phyloP scores from a whole-genome alignment of 1,284 basidiomycete species.

The Ceratobasidium sp. region DNA sequence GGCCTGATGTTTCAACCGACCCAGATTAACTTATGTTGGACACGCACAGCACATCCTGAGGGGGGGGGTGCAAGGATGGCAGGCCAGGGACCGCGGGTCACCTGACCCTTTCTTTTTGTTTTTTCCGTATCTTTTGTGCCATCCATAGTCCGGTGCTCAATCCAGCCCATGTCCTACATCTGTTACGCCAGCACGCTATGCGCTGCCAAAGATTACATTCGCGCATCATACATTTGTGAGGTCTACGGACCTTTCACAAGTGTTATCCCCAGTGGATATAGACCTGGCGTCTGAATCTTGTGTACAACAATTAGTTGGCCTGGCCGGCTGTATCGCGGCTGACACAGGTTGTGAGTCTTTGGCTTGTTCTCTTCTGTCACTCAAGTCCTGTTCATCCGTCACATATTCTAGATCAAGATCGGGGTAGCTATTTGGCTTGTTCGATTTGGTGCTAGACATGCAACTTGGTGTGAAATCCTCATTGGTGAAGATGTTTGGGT shows the following conservation, averaged over 20 bases:
- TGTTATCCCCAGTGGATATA: too few relatives aligned
- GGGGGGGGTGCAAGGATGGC: too few relatives aligned
- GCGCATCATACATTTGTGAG: not conserved
- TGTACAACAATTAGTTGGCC: too few relatives aligned
- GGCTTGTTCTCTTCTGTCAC: too few relatives aligned
- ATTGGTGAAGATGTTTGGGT: slow-evolving; percentile 4
- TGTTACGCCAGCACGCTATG: not conserved
- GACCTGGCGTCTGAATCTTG: too few relatives aligned
- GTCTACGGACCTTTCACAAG: slow-evolving; percentile 2
- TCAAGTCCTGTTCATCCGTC: not conserved
- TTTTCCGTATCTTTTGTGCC: not conserved
- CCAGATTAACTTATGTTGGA: too few relatives aligned
- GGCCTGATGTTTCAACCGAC: too few relatives aligned
- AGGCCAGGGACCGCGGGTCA: too few relatives aligned
- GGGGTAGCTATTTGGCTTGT: not conserved
- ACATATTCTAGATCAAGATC: not conserved
- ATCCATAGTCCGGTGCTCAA: not conserved
- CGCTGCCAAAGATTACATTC: not conserved
- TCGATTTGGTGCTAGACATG: not conserved
- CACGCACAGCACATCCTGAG: too few relatives aligned
- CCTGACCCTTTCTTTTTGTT: not conserved
- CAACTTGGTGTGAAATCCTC: slow-evolving; percentile 36
- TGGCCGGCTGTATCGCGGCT: too few relatives aligned
- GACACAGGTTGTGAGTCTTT: too few relatives aligned
- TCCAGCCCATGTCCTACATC: not conserved